phyloP scores from a whole-genome alignment of 192 early-diverging fungal species.

The Funneliformis mosseae region DNA sequence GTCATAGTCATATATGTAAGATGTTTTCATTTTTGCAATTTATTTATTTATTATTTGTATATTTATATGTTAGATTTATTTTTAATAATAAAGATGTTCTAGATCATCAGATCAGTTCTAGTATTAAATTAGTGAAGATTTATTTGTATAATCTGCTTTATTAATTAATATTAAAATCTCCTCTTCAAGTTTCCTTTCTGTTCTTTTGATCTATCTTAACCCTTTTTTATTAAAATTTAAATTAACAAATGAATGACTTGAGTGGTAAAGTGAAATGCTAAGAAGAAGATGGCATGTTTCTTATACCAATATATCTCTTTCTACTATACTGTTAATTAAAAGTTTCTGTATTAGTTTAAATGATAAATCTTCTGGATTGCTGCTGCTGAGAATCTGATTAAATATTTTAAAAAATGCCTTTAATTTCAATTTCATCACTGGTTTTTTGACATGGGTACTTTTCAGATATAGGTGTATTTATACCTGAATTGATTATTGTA shows the following conservation, averaged over 20 bases:
- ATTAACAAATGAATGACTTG: neutral
- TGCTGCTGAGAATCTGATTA: no score
- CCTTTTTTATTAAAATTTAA: constrained; percentile 9
- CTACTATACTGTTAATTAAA: neutral
- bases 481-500: no score
- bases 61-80: constrained; percentile 5
- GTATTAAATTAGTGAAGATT: neutral
- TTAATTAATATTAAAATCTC: no score
- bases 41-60: neutral
- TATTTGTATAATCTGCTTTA: neutral
- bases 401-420: no score
- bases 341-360: no score
- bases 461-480: no score
- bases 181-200: neutral
- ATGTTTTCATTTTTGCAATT: neutral
- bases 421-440: neutral
- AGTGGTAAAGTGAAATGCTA: neutral
- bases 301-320: neutral
- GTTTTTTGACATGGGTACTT: no score
- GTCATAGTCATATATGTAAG: neutral
- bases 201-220: neutral
- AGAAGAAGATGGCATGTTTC: constrained; percentile 11
- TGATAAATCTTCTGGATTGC: no score
- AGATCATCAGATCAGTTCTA: neutral
- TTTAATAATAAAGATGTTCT: constrained; percentile 19